Evolutionary conservation across 129 eudicot genomes (phyloP).

Genomic region (Artemisia annua): DNA sequence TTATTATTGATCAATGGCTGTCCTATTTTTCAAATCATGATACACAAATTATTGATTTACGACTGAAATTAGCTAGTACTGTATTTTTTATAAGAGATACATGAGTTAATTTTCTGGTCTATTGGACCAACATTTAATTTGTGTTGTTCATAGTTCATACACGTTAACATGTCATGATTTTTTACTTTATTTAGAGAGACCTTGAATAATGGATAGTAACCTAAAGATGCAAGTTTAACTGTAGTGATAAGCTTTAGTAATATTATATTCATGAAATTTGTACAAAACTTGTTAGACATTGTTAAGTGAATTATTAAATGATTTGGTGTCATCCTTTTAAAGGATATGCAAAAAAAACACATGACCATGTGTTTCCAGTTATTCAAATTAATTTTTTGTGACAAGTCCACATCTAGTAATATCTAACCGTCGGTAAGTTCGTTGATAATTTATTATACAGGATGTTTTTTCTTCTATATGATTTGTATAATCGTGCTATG

Average conservation of each 20-base stretch:
- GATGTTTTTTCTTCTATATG: neutral
- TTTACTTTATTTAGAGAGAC: neutral
- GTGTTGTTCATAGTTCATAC: neutral
- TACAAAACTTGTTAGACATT: slow-evolving; percentile 10
- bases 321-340: neutral
- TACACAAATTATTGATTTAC: too few species aligned
- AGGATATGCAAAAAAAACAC: neutral
- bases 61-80: too few species aligned
- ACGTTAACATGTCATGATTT: neutral
- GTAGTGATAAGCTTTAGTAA: neutral
- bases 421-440: neutral
- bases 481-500: neutral
- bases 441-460: neutral
- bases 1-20: too few species aligned
- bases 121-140: neutral
- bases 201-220: neutral
- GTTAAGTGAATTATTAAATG: neutral
- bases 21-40: too few species aligned
- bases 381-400: neutral
- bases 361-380: neutral
- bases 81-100: neutral
- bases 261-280: neutral
- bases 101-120: neutral
- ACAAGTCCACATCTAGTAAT: neutral
- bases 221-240: neutral